Conservation (phyloP, 2,329 filamentous ascomycete genomes). For the Diaporthe ilicicola region DNA sequence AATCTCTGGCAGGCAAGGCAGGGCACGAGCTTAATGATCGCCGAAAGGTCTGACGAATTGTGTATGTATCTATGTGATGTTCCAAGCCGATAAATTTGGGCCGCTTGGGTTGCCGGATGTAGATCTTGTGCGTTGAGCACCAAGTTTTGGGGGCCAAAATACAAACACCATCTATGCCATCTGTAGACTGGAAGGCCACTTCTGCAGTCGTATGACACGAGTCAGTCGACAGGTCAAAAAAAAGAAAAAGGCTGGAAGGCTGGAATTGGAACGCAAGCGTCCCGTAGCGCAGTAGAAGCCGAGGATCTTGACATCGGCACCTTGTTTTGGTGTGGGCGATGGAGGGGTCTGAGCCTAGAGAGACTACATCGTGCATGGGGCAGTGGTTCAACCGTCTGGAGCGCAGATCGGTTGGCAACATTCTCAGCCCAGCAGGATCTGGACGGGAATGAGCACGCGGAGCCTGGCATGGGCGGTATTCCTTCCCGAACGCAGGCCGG, state of each 20-base stretch:
- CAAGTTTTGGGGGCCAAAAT: constrained; percentile 7
- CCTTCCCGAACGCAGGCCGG: constrained; percentile 6
- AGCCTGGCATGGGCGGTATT: not conserved
- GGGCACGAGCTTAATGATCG: not conserved
- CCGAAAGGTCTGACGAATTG: not conserved
- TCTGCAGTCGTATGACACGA: not conserved
- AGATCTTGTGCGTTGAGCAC: not conserved
- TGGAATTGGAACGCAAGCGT: not conserved
- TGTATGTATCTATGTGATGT: not conserved
- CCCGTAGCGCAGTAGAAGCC: not conserved
- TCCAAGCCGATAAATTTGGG: not conserved
- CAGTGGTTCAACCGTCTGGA: not conserved
- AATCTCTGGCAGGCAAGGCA: not conserved
- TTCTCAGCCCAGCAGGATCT: constrained; percentile 12
- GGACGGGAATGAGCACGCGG: constrained; percentile 9
- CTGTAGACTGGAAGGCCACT: not conserved
- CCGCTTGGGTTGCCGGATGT: not conserved
- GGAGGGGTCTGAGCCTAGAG: constrained; percentile 19
- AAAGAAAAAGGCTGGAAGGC: not conserved
- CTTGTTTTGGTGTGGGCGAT: not conserved
- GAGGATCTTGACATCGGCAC: not conserved
- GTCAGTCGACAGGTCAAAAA: constrained; percentile 18
- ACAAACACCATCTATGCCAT: not conserved
- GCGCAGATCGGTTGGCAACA: constrained; percentile 14
- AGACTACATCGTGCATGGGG: not conserved